Base-by-base conservation (phyloP, 2,329 filamentous ascomycete species). In the Pezicula carpinea region DNA sequence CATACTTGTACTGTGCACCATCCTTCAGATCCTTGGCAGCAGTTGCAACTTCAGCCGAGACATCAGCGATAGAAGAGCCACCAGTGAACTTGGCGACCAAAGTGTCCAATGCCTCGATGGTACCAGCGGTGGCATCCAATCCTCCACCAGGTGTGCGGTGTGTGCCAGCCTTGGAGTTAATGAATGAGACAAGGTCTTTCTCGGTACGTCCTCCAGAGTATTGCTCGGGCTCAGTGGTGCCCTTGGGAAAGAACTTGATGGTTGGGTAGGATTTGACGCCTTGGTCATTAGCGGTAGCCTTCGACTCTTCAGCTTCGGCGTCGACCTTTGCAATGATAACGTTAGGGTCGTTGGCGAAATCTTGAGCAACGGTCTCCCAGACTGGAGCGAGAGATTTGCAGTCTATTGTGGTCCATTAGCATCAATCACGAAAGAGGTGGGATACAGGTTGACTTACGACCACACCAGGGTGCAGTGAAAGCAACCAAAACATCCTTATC, bases 391-490 rank as follows among this genome's bases (percentile, higher is more conserved):
- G 84, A 61, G 64, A 85, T 77, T 99, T 99, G 87, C 93, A 99
- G 80, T 99, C 93, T 96, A 65, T 32, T 46, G 21, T 8, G 8
- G 33, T 31, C 23, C 23, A 17, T 61, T 51, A 60, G 53, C 39
- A 45, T 44, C 39, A 35, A 23, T 32, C 10, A 31, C 15, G 17
- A 19, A 21, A 6, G 34, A 19, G 10, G 3, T 8, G 19, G 21
- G 23, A 44, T n/a, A 17, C 35, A 18, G 19, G 41, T 41, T 11
- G 49, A 57, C 57, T 71, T 81, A 97, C 93, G 92, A 68, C 92
- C 92, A 71, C 93, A 99, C 93, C 92, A 97, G 44, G 93, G 91
- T 44, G 93, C 92, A 59, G 95, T 99, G 70, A 99, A 99, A 39
- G 95, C 91, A 65, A 99, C 91, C 46, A 99, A 70, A 17, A 95